Percentiles rank a stretch among this genome's conserved stretches.
These are phyloP conservation scores for Saccharum officinarum DNA, from an alignment of 176 grass and related monocot genomes.

Conservation along the genomic window DNA sequence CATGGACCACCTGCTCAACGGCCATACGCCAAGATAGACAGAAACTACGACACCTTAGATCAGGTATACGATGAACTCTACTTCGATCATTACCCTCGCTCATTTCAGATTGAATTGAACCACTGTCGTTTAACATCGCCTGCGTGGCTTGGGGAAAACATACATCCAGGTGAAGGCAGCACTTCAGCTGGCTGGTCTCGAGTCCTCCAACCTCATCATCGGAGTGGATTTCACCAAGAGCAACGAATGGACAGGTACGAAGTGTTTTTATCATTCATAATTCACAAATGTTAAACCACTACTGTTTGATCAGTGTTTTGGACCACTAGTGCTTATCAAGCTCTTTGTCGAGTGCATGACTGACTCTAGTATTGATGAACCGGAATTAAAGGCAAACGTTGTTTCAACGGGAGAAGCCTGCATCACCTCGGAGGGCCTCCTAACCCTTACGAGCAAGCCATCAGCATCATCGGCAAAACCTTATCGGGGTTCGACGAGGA, in stretches of 20 bases:
- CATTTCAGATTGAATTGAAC: background rate
- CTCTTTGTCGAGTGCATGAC: background rate
- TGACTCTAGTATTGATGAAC: background rate
- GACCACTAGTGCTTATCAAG: background rate
- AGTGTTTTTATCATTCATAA: background rate
- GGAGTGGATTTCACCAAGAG: constrained; percentile 71
- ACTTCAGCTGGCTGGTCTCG: constrained; percentile 36
- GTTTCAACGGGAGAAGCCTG: constrained; percentile 44
- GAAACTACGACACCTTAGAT: background rate
- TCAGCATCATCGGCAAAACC: constrained; percentile 33
- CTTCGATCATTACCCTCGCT: background rate
- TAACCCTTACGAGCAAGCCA: constrained; percentile 57
- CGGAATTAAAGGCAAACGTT: constrained; percentile 20
- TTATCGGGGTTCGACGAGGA: constrained; percentile 50
- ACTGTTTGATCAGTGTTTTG: background rate
- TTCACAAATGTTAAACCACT: background rate
- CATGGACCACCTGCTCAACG: background rate
- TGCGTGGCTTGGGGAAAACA: background rate
- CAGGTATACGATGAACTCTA: background rate
- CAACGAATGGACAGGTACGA: constrained; percentile 59
- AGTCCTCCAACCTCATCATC: constrained; percentile 59
- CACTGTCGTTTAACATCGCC: background rate
- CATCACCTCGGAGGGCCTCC: constrained; percentile 30
- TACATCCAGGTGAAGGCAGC: constrained; percentile 32
- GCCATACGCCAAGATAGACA: background rate